Evolutionary conservation across 202 grass and related monocot genomes (phyloP), one percentile per base, ranked within the genome.

Genomic region (Setaria italica): DNA sequence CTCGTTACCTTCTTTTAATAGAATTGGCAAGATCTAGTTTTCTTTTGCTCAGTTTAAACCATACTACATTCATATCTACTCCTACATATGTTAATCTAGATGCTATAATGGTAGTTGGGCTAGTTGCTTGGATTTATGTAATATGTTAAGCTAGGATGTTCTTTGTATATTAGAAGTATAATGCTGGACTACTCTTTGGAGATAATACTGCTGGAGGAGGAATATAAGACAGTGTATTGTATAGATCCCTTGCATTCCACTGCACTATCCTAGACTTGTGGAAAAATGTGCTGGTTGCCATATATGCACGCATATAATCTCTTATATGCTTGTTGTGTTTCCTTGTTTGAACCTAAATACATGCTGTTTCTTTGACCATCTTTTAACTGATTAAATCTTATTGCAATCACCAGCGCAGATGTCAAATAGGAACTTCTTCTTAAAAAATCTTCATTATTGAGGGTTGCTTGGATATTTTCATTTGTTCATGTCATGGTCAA

Each of bases 81-180:
- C 25, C 25, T 25, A 2, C 47, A 73, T 32, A 34, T 53, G 15
- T 17, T 53, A 11, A 51, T 6, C 25, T 73, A 73, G 20, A 32
- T 50, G 46, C 25, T 73, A 51, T 70, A 66, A n/a, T 72, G 2
- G 46, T 45, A 20, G 48, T 47, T 73, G 13, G 7, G n/a, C 42
- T 72, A 34, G 16, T 74, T 85, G 60, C 43, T 76, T 75, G 47
- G 5, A 41, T 67, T 76, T 55, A 35, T 54, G 32, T 47, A 35
- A 14, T 66, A 74, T 0, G 19, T 81, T 42, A 21, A 80, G 64
- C 54, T 46, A 13, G 17, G 15, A 47, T 30, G 48, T 72, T 45
- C 66, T 72, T 84, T 78, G 75, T 79, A 48, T 47, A 33, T 30
- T 72, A 66, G 10, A 42, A 57, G 47, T 84, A 62, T 66, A 81